Base-by-base conservation (phyloP, 2,329 filamentous ascomycete species). In the Epichloe glyceriae region DNA sequence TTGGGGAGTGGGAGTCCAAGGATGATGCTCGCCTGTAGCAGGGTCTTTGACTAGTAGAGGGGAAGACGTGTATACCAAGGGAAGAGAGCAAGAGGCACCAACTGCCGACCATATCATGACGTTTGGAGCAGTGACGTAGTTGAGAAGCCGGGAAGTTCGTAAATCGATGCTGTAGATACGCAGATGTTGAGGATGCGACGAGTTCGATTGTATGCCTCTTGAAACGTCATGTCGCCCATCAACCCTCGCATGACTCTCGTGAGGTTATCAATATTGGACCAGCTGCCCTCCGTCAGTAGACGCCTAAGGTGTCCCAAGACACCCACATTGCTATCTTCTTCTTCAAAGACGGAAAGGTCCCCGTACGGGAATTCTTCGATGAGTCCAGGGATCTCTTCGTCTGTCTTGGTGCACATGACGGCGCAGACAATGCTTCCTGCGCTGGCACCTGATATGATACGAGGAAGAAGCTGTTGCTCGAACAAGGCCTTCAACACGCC, bases 101-200 rank as follows among this genome's bases (percentile, higher is more conserved):
- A 96, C 90, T 35, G 91, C 91, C 15, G 90, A 95, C 88, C 90
- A 95, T 50, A 97, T 90, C 70, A 96, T 79, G 49, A 97, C 90
- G 62, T 96, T 93, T 0, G 91, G 90, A 0, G 91, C 86, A 0
- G 91, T 96, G 53, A 95, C 79, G 61, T 95, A 96, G 65, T 97
- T 97, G 58, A 97, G 75, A 0, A 97, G 72, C 38, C 87, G 75
- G 0, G 91, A 15, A 95, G 73, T 63, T 96, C 90, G 64, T 94
- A 93, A 50, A 91, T 78, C 15, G 86, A 88, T 1, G 88, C 86
- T 2, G 86, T 88, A 0, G 90, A 95, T 6, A 97, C 90, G 52
- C 87, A 90, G 38, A 97, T 95, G 64, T 96, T 97, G 61, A 95
- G 79, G 54, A 96, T 90, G 52, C 89, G 80, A 30, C 88, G 80